Percentiles rank a stretch among this genome's conserved stretches.
Evolutionary conservation across 2,329 filamentous ascomycete species (phyloP).

Genomic region (Emericellopsis atlantica): DNA sequence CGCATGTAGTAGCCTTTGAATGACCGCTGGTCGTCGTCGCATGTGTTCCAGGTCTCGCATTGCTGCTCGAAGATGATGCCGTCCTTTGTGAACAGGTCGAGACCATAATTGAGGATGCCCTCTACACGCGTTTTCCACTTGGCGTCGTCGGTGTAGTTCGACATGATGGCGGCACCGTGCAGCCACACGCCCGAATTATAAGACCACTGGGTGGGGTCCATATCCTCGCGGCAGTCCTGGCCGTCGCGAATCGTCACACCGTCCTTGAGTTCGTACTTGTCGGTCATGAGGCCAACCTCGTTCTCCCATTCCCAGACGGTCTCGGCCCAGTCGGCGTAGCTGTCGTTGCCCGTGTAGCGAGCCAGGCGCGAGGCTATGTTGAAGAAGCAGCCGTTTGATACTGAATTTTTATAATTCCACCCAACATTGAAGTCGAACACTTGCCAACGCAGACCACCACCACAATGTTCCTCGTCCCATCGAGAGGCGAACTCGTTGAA

Average conservation of each 20-base stretch:
- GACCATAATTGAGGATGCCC: conserved; percentile 40
- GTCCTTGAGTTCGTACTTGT: conserved; percentile 41
- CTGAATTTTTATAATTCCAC: conserved; percentile 55
- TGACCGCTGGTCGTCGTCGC: conserved; percentile 58
- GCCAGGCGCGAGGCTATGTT: conserved; percentile 60
- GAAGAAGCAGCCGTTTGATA: conserved; percentile 59
- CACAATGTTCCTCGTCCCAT: conserved; percentile 54
- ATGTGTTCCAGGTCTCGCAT: conserved; percentile 49
- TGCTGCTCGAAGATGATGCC: conserved; percentile 51
- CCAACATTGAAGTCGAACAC: conserved; percentile 69
- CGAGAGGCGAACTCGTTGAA: conserved; percentile 66
- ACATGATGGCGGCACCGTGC: conserved; percentile 48
- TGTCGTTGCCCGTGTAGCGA: conserved; percentile 65
- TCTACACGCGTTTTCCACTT: conserved; percentile 46
- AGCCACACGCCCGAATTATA: conserved; percentile 59
- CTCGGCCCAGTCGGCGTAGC: conserved; percentile 65
- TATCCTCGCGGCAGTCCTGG: conserved; percentile 30
- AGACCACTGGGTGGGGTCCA: conserved; percentile 51
- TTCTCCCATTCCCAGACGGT: conserved; percentile 56
- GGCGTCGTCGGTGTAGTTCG: conserved; percentile 40
- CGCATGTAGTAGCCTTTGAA: conserved; percentile 68
- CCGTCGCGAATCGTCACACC: conserved; percentile 23
- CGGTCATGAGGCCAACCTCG: conserved; percentile 40
- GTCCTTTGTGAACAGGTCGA: conserved; percentile 38
- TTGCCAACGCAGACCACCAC: conserved; percentile 75